These are phyloP conservation scores for Candida sakaeoensis DNA, from an alignment of 805 yeast genomes.

Conservation along the genomic window DNA sequence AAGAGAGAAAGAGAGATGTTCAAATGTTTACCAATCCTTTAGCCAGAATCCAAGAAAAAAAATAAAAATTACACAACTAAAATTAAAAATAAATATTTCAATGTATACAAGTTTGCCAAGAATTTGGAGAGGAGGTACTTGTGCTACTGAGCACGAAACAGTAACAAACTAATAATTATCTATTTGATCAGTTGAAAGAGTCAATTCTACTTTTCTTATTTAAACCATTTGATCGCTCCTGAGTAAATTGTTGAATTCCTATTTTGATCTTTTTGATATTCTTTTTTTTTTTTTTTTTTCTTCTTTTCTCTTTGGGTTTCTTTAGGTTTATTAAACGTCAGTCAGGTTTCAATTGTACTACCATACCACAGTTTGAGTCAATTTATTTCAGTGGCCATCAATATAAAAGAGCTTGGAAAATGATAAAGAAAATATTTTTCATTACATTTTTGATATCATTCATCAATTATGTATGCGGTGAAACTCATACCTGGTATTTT, in stretches of 20 bases:
- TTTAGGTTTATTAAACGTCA: constrained; percentile 1
- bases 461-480: constrained; percentile 23
- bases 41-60: neutral
- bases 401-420: neutral
- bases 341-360: constrained; percentile 1
- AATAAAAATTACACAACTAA: neutral
- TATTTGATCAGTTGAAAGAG: constrained; percentile 3
- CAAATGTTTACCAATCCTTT: constrained; percentile 8
- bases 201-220: neutral
- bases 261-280: constrained; percentile 3
- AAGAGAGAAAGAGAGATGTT: neutral
- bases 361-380: too few relatives aligned
- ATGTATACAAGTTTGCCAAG: constrained; percentile 2
- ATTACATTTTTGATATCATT: constrained; percentile 12
- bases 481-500: constrained; percentile 63
- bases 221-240: neutral
- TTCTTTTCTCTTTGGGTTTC: constrained; percentile 5
- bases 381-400: neutral
- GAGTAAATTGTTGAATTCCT: constrained; percentile 3
- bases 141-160: too few relatives aligned
- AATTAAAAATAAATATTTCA: too few relatives aligned
- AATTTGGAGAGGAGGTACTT: too few relatives aligned
- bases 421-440: constrained; percentile 7
- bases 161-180: too few relatives aligned
- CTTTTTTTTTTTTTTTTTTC: constrained; percentile 1